These are phyloP conservation scores for Entomophthora muscae DNA, from an alignment of 371 early-diverging fungal species.

Conservation along the genomic window DNA sequence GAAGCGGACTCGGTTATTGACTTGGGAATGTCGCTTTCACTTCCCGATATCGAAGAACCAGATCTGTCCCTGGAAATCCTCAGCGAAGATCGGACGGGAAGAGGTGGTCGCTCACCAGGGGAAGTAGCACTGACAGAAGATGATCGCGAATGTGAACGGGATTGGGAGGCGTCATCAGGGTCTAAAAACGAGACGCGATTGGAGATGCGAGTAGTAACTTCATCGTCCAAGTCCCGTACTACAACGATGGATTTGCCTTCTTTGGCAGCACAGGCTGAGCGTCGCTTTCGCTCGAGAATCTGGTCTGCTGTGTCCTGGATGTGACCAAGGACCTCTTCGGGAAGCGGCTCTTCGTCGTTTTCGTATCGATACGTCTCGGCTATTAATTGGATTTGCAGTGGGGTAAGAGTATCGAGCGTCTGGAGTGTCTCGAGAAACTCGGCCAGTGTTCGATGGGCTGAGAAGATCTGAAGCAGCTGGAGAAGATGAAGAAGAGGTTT, in stretches of 20 bases:
- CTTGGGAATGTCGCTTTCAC: background rate
- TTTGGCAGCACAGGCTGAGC: constrained; percentile 20
- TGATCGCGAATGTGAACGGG: background rate
- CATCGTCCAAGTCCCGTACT: constrained; percentile 5
- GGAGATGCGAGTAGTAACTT: constrained; percentile 1
- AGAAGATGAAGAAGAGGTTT: constrained; percentile 57
- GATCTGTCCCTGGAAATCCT: background rate
- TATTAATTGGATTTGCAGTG: constrained; percentile 46
- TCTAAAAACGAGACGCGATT: background rate
- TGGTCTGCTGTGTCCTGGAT: constrained; percentile 44
- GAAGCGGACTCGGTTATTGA: constrained; percentile 6
- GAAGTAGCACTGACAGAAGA: background rate
- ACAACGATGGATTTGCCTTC: constrained; percentile 14
- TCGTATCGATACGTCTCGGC: constrained; percentile 71
- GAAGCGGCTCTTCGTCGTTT: constrained; percentile 45
- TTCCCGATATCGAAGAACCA: background rate
- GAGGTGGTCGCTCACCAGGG: background rate
- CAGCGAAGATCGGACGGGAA: background rate
- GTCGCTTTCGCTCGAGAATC: constrained; percentile 26
- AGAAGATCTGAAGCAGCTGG: constrained; percentile 64
- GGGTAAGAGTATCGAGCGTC: constrained; percentile 40
- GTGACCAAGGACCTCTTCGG: constrained; percentile 51
- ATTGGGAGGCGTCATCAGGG: background rate
- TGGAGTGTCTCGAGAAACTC: constrained; percentile 52
- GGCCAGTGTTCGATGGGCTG: constrained; percentile 40